Evolutionary conservation across 345 rosid genomes (phyloP), one percentile per base, ranked within the genome.

Genomic region (Zanthoxylum bungeanum): DNA sequence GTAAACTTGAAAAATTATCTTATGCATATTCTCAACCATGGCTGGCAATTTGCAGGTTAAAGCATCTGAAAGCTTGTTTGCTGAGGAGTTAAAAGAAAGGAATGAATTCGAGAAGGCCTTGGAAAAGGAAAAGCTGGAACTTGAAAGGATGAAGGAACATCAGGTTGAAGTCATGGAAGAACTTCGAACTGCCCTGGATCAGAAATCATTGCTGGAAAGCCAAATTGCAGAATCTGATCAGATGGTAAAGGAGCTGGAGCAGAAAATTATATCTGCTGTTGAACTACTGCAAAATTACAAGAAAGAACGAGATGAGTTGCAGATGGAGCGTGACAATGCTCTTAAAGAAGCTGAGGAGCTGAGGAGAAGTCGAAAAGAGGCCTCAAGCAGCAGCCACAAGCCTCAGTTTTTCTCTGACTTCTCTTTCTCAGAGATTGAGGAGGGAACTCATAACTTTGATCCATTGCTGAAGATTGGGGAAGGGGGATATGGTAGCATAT

Each of bases 401-500:
- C 85, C 83, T 64, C 91, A 80, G 60, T 87, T 84, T 82, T 88
- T 81, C 79, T 81, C 89, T 7, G 91, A 90, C 60, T 86, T 91
- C 75, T 79, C 91, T 33, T 76, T 86, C 82, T 77, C 87, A 39
- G 98, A 93, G 81, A 82, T 91, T 57, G 72, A 84, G 78, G 88
- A 84, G 73, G 98, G 96, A 49, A 87, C 97, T 64, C 46, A 33
- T 55, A 84, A 83, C 57, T 91, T 91, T 75, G 88, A 90, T 75
- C 83, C 82, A 17, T 82, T 88, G 53, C 70, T 77, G 78, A 91
- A 88, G 85, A 90, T 93, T 63, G 98, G 94, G 37, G 96, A 91
- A 87, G 98, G 98, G 19, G 96, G 96, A 44, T 93, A 88, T 78
- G 98, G 97, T 55, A 91, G 87, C 84, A 86, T 91, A 73, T 91